phyloP scores from a whole-genome alignment of 257 asterid species.

The Solanum sejunctum region DNA sequence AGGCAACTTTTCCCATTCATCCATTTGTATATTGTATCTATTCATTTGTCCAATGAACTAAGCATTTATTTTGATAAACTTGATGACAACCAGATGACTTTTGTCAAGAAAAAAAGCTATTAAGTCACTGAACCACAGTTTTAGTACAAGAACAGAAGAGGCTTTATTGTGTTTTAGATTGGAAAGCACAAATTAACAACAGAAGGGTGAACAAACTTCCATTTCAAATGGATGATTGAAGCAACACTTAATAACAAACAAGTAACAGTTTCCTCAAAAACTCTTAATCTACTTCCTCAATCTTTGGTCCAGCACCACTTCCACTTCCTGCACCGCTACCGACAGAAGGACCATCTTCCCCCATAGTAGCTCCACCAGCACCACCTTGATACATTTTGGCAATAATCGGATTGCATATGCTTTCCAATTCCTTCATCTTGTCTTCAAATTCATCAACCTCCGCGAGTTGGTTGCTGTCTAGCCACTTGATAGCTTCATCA shows the following conservation, averaged over 20 bases:
- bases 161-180: neutral
- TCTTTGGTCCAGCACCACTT: conserved; percentile 13
- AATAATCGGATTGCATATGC: conserved; percentile 20
- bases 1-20: no score
- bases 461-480: conserved; percentile 4
- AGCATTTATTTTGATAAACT: neutral
- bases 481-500: conserved; percentile 12
- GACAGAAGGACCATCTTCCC: conserved; percentile 9
- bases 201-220: neutral
- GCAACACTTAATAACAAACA: neutral
- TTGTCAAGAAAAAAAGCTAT: neutral
- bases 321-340: neutral
- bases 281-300: conserved; percentile 17
- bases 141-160: neutral
- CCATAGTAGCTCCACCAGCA: conserved; percentile 12
- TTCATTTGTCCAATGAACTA: neutral
- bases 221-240: neutral
- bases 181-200: neutral
- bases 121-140: neutral
- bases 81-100: neutral
- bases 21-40: neutral
- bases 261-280: no score
- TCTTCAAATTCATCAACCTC: neutral
- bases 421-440: conserved; percentile 14
- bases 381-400: conserved; percentile 22